Evolutionary conservation across 192 early-diverging fungal species (phyloP).

Genomic region (Funneliformis geosporum): DNA sequence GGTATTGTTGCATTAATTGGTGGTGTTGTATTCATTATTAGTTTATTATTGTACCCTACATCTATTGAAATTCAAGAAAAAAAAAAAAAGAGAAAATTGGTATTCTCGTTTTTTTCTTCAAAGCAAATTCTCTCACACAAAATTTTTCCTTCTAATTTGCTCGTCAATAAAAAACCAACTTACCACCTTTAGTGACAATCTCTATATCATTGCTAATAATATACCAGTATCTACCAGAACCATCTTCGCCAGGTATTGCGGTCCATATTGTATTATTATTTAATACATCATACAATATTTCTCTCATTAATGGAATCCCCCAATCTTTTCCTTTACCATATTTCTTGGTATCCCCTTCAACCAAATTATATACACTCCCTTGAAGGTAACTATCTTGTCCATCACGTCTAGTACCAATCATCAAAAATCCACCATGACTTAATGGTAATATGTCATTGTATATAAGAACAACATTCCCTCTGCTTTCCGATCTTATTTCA

Average conservation of each 20-base stretch:
- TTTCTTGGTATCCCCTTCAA: not conserved
- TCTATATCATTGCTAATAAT: not conserved
- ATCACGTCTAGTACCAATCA: not conserved
- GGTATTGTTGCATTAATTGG: constrained; percentile 1
- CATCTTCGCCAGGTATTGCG: not conserved
- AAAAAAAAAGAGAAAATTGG: no score
- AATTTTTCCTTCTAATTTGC: no score
- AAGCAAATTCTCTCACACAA: not conserved
- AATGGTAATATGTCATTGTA: not conserved
- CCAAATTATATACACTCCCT: not conserved
- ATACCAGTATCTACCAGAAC: not conserved
- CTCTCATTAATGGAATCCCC: not conserved
- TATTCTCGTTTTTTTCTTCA: not conserved
- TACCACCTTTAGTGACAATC: not conserved
- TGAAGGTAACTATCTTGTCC: not conserved
- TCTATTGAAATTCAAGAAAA: not conserved
- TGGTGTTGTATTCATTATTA: not conserved
- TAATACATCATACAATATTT: not conserved
- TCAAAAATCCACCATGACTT: not conserved
- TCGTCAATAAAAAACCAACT: not conserved
- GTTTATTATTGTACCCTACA: not conserved
- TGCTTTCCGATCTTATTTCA: not conserved
- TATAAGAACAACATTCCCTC: not conserved
- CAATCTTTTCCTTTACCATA: not conserved
- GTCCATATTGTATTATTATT: not conserved